Conservation (phyloP, 768 basidiomycete species). For the Pulveroboletus ravenelii region DNA sequence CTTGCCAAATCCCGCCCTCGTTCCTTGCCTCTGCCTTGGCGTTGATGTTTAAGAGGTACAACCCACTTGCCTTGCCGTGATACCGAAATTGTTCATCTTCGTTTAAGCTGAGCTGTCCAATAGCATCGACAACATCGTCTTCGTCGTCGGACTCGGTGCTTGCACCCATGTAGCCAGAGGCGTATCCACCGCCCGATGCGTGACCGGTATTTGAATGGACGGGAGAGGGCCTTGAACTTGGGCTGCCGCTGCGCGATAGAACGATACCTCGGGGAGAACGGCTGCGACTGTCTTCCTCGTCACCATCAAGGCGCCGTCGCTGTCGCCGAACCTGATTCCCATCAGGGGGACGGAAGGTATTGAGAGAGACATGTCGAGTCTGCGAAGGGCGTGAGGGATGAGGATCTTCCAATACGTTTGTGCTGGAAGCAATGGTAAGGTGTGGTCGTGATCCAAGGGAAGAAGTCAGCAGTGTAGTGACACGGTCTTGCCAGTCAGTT, state of each 20-base stretch:
- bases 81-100: conserved; percentile 84
- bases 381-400: conserved; percentile 4
- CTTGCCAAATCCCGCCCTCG: conserved; percentile 72
- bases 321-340: conserved; percentile 41
- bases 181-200: conserved; percentile 16
- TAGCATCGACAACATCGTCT: conserved; percentile 57
- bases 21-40: conserved; percentile 61
- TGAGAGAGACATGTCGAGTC: conserved; percentile 12
- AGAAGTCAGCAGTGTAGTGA: conserved; percentile 30
- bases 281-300: conserved; percentile 1
- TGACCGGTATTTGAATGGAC: conserved; percentile 7
- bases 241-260: conserved; percentile 12
- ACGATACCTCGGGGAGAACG: conserved; percentile 7
- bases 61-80: conserved; percentile 80
- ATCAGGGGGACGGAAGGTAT: conserved; percentile 6
- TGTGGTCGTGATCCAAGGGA: conserved; percentile 15
- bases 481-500: conserved; percentile 79
- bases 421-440: conserved; percentile 1
- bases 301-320: conserved; percentile 41
- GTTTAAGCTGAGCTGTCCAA: conserved; percentile 83
- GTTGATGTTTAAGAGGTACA: conserved; percentile 65
- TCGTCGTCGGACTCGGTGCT: conserved; percentile 36
- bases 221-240: conserved; percentile 16
- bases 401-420: conserved; percentile 12
- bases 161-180: conserved; percentile 24